These are phyloP conservation scores for Pseudocercospora ulei DNA, from an alignment of 2,329 filamentous ascomycete genomes.

Conservation along the genomic window DNA sequence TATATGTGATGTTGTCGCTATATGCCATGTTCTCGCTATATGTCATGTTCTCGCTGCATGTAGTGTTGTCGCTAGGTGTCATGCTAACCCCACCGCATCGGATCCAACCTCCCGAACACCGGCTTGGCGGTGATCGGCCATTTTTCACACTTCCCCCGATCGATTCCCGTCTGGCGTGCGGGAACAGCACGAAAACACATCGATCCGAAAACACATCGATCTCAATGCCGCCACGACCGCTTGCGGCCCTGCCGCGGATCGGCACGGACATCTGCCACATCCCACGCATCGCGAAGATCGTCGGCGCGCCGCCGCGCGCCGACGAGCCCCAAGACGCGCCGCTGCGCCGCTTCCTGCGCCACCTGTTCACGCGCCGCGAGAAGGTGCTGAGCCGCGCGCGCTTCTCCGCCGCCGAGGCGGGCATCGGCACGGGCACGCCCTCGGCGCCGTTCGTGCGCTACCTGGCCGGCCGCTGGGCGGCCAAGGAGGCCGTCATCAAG, in stretches of 20 bases:
- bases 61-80: too few species aligned
- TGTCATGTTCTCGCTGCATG: too few species aligned
- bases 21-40: background rate
- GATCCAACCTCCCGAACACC: too few species aligned
- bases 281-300: constrained; percentile 52
- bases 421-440: background rate
- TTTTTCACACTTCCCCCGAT: too few species aligned
- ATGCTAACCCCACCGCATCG: too few species aligned
- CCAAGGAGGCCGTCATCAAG: constrained; percentile 46
- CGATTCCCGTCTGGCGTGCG: too few species aligned
- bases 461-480: constrained; percentile 38
- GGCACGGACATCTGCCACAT: constrained; percentile 73
- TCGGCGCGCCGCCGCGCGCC: constrained; percentile 35
- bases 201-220: background rate
- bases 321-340: too few species aligned
- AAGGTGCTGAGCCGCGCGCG: constrained; percentile 19
- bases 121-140: too few species aligned
- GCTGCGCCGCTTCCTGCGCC: constrained; percentile 22
- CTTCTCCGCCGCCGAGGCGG: constrained; percentile 2
- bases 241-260: constrained; percentile 58
- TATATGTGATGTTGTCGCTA: background rate
- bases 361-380: constrained; percentile 27
- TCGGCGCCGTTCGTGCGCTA: constrained; percentile 5
- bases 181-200: too few species aligned
- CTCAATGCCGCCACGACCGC: constrained; percentile 43